Conservation (phyloP, 2,329 filamentous ascomycete genomes). For the Calonectria honghensis region DNA sequence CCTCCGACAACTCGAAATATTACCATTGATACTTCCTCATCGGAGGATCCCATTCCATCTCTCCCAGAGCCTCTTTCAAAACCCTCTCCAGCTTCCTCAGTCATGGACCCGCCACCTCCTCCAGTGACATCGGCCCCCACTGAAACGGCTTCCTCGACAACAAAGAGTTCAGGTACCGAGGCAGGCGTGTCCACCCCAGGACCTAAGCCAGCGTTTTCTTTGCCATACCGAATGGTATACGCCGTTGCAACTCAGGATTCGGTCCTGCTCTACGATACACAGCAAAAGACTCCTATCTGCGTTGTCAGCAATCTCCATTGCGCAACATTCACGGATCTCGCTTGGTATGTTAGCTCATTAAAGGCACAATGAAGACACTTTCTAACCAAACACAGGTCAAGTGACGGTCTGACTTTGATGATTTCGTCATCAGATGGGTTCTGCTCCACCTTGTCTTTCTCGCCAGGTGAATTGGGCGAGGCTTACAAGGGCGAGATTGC, state of each 20-base stretch:
- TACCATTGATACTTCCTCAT: slow-evolving; percentile 93
- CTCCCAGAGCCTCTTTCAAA: slow-evolving; percentile 88
- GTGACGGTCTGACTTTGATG: slow-evolving; percentile 77
- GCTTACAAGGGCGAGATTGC: slow-evolving; percentile 82
- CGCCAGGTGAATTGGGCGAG: slow-evolving; percentile 88
- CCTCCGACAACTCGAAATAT: slow-evolving; percentile 87
- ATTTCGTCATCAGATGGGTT: slow-evolving; percentile 99
- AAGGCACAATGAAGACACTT: slow-evolving; percentile 41
- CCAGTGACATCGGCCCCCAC: slow-evolving; percentile 67
- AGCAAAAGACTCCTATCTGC: slow-evolving; percentile 94
- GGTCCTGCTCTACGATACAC: slow-evolving; percentile 95
- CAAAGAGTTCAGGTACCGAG: slow-evolving; percentile 69
- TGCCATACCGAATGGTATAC: slow-evolving; percentile 96
- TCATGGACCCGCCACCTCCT: slow-evolving; percentile 89
- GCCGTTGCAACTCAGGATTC: slow-evolving; percentile 98
- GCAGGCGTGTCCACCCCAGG: slow-evolving; percentile 71
- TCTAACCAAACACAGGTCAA: slow-evolving; percentile 65
- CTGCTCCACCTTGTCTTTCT: slow-evolving; percentile 92
- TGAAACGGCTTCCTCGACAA: slow-evolving; percentile 70
- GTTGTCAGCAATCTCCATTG: slow-evolving; percentile 98
- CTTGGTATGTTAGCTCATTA: slow-evolving; percentile 80
- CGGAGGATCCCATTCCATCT: slow-evolving; percentile 87
- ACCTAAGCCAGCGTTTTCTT: slow-evolving; percentile 83
- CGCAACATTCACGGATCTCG: slow-evolving; percentile 96
- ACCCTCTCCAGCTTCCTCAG: slow-evolving; percentile 73